Evolutionary conservation across 192 early-diverging fungal genomes (phyloP).

Genomic region (Entomortierella beljakovae): DNA sequence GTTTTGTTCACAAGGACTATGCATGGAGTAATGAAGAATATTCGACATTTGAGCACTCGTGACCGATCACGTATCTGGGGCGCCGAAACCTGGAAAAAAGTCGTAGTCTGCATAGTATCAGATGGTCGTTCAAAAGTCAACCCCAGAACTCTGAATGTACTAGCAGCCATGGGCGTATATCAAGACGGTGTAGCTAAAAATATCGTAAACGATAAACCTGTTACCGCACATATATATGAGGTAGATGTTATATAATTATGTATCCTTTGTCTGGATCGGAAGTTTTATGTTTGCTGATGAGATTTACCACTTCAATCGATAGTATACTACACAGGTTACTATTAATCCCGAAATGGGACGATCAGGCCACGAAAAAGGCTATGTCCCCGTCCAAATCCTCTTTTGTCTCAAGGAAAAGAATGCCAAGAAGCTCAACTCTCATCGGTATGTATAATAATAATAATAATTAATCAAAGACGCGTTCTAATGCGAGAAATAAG

Average conservation of each 20-base stretch:
- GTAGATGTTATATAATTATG: neutral
- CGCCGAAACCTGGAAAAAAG: constrained; percentile 88
- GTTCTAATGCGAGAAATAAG: no score
- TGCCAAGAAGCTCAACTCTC: constrained; percentile 93
- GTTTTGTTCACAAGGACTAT: constrained; percentile 91
- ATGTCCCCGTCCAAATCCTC: constrained; percentile 87
- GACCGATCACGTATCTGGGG: constrained; percentile 83
- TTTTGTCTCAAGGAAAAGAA: constrained; percentile 96
- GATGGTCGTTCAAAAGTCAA: constrained; percentile 89
- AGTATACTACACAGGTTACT: constrained; percentile 83
- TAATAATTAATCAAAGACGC: no score
- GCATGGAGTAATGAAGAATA: constrained; percentile 89
- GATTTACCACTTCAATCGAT: neutral
- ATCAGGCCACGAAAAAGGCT: constrained; percentile 44
- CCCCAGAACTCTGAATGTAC: constrained; percentile 77
- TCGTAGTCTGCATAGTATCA: constrained; percentile 90
- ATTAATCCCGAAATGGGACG: constrained; percentile 67
- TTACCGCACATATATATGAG: constrained; percentile 89
- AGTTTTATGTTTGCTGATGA: neutral
- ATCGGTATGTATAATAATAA: constrained; percentile 63
- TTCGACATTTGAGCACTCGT: constrained; percentile 87
- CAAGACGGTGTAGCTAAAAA: constrained; percentile 78
- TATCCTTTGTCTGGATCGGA: neutral
- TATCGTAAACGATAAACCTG: constrained; percentile 74
- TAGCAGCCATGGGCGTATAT: constrained; percentile 86